Conservation (phyloP, 2,329 filamentous ascomycete species). For the Grosmannia serpens region DNA sequence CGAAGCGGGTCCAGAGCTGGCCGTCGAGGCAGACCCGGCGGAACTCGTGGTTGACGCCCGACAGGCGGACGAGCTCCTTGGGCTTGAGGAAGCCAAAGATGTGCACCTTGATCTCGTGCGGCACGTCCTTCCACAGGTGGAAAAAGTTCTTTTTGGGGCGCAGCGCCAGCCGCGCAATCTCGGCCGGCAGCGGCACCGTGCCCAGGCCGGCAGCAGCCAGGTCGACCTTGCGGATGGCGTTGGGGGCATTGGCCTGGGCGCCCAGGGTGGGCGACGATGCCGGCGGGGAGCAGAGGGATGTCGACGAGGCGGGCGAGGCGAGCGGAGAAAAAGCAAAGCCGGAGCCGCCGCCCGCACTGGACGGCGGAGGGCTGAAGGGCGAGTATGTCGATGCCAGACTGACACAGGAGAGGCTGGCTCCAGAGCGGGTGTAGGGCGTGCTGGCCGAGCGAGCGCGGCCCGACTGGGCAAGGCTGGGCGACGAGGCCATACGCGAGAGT, state of each 20-base stretch:
- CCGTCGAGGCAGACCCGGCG: conserved; percentile 83
- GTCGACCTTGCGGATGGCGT: conserved; percentile 38
- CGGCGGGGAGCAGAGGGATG: conserved; percentile 22
- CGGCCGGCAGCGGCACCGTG: conserved; percentile 52
- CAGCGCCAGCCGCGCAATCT: conserved; percentile 25
- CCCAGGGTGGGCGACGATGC: conserved; percentile 24
- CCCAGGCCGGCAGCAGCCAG: conserved; percentile 13
- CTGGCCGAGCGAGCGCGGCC: conserved; percentile 55
- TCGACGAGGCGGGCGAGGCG: conserved; percentile 17
- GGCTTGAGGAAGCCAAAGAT: conserved; percentile 68
- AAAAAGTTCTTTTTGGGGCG: conserved; percentile 30
- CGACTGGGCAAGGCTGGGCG: conserved; percentile 55
- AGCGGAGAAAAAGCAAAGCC: conserved; percentile 17
- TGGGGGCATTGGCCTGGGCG: neutral
- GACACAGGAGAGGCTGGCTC: conserved; percentile 38
- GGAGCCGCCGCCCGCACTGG: conserved; percentile 13
- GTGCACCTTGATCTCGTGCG: conserved; percentile 68
- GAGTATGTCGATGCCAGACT: conserved; percentile 36
- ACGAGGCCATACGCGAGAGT: conserved; percentile 73
- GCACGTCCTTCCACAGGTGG: conserved; percentile 72
- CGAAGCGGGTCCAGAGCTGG: conserved; percentile 79
- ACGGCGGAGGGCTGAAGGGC: conserved; percentile 25
- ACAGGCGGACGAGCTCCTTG: conserved; percentile 69
- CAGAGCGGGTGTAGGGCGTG: conserved; percentile 51
- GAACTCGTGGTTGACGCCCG: conserved; percentile 67